Evolutionary conservation across 805 yeast species (phyloP).

Genomic region (Debaryomyces castellii): DNA sequence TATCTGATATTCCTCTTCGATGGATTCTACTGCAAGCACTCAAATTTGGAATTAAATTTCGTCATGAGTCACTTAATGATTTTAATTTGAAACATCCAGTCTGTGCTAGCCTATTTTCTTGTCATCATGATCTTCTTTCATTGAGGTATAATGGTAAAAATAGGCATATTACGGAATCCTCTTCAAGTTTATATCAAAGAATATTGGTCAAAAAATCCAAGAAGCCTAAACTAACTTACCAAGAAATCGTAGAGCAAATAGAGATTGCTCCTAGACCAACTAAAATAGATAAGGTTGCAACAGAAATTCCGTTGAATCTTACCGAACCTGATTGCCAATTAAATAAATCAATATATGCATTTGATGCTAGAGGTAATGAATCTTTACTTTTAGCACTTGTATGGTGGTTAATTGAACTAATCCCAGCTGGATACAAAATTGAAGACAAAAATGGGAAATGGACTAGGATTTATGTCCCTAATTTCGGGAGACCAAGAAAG

Average conservation of each 20-base stretch:
- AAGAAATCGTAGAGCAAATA: slow-evolving; percentile 6
- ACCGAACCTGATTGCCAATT: background rate
- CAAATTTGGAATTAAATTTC: slow-evolving; percentile 49
- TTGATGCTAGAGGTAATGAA: slow-evolving; percentile 41
- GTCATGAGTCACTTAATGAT: slow-evolving; percentile 36
- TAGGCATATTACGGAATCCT: background rate
- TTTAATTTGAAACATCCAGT: slow-evolving; percentile 42
- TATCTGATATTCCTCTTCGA: slow-evolving; percentile 53
- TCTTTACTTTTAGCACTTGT: slow-evolving; percentile 22
- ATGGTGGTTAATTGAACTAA: slow-evolving; percentile 65
- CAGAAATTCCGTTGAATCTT: background rate
- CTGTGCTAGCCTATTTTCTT: slow-evolving; percentile 43
- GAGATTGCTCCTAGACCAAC: slow-evolving; percentile 4
- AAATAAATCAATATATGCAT: slow-evolving; percentile 12
- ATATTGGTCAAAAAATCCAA: background rate
- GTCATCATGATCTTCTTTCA: slow-evolving; percentile 51
- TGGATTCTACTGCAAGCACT: slow-evolving; percentile 62
- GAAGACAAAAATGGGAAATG: slow-evolving; percentile 51
- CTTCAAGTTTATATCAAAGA: background rate
- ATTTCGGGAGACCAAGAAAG: slow-evolving; percentile 52
- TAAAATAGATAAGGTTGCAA: background rate
- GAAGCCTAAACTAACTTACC: slow-evolving; percentile 3
- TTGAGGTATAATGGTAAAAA: slow-evolving; percentile 5
- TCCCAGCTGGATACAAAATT: slow-evolving; percentile 57
- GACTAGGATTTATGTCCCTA: slow-evolving; percentile 51